phyloP scores from a whole-genome alignment of 305 asterid genomes.

The Fraxinus platypoda region DNA sequence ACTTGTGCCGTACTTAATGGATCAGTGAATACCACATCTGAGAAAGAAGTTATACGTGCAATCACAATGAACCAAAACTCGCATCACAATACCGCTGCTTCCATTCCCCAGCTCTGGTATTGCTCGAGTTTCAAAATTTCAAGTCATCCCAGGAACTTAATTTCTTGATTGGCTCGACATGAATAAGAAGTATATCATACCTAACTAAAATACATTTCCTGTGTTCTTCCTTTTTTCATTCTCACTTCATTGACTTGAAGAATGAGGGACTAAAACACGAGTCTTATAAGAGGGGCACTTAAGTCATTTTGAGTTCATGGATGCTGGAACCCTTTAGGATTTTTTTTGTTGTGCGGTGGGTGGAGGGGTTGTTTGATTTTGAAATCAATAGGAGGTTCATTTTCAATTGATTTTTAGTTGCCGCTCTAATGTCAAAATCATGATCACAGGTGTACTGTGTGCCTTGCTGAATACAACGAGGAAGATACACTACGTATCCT shows the following conservation, averaged over 20 bases:
- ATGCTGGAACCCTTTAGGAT: not conserved
- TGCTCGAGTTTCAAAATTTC: not conserved
- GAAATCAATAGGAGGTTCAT: not conserved
- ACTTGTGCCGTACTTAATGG: not conserved
- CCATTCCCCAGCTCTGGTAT: not conserved
- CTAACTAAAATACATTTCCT: not conserved
- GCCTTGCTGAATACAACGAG: constrained; percentile 64
- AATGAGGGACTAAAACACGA: not conserved
- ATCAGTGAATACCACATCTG: not conserved
- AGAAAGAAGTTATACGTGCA: not conserved
- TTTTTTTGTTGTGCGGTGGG: not conserved
- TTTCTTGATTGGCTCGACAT: not conserved
- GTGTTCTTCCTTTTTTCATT: not conserved
- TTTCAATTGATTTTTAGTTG: not conserved
- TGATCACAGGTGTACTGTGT: constrained; percentile 54
- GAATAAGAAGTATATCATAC: not conserved
- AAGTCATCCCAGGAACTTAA: not conserved
- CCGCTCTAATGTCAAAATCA: not conserved
- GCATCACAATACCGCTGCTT: not conserved
- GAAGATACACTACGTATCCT: constrained; percentile 65
- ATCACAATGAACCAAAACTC: not conserved
- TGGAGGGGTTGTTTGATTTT: not conserved
- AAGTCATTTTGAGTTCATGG: not conserved
- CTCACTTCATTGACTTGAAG: not conserved
- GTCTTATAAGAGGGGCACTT: not conserved